These are phyloP conservation scores for Pleodorina starrii DNA, from an alignment of 139 green algal species.

Conservation along the genomic window DNA sequence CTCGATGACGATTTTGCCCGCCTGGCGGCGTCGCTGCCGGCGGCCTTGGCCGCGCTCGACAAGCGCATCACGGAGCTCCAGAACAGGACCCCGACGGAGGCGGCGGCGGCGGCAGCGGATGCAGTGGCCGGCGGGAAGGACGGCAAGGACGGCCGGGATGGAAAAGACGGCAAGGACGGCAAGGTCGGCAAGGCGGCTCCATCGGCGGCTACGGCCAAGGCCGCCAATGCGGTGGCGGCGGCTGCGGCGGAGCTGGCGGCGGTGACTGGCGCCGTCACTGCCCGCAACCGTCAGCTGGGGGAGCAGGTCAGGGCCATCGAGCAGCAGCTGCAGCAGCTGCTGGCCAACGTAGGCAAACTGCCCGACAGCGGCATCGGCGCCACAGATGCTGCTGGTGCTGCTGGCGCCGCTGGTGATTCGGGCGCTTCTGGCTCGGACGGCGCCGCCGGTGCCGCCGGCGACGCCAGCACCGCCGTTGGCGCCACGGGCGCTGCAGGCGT, in stretches of 20 bases:
- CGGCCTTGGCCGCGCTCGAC: background rate
- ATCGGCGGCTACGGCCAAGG: background rate
- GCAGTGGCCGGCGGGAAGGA: too few relatives aligned
- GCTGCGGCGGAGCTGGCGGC: background rate
- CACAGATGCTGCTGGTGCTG: background rate
- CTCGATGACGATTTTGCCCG: background rate
- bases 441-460: background rate
- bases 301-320: background rate
- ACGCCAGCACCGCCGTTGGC: background rate
- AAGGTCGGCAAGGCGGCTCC: background rate
- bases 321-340: background rate
- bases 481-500: background rate
- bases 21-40: background rate
- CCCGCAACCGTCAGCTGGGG: background rate
- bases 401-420: background rate
- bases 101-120: background rate
- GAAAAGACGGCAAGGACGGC: too few relatives aligned
- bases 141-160: too few relatives aligned
- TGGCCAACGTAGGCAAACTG: conserved; percentile 8
- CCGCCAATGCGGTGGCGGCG: background rate
- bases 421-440: background rate
- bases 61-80: background rate
- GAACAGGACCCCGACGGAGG: background rate
- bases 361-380: background rate
- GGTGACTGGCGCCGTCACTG: background rate